phyloP scores from a whole-genome alignment of 2,329 filamentous ascomycete genomes.

The Talaromyces verruculosus region DNA sequence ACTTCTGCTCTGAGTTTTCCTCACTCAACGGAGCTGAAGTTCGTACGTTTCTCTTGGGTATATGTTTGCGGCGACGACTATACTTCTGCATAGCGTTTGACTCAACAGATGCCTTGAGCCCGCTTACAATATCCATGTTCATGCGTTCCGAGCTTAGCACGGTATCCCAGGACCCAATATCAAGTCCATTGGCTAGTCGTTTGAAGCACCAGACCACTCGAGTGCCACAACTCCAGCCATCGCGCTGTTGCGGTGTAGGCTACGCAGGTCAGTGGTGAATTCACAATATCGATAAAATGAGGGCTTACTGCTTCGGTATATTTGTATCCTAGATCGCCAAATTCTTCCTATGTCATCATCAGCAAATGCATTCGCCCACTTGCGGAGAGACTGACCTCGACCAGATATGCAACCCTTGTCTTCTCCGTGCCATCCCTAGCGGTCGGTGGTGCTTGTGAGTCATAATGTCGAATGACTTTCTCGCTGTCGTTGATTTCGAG shows the following conservation, averaged over 20 bases:
- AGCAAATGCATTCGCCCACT: neutral
- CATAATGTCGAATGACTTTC: slow-evolving; percentile 28
- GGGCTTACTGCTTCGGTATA: slow-evolving; percentile 28
- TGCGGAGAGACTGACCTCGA: neutral
- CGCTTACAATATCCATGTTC: slow-evolving; percentile 20
- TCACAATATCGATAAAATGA: neutral
- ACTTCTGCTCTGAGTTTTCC: no score
- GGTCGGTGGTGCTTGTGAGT: slow-evolving; percentile 25
- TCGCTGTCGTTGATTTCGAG: slow-evolving; percentile 31
- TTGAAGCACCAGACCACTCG: neutral
- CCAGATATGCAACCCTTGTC: neutral
- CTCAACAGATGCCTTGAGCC: slow-evolving; percentile 24
- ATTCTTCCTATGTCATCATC: slow-evolving; percentile 26
- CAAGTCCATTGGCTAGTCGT: neutral
- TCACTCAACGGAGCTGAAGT: no score
- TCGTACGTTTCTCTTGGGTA: no score
- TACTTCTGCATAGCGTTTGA: neutral
- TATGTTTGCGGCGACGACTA: no score
- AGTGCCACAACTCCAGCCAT: neutral
- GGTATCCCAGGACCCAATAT: neutral
- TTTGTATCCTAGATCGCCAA: slow-evolving; percentile 27
- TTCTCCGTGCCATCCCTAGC: slow-evolving; percentile 21
- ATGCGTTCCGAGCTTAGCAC: slow-evolving; percentile 22
- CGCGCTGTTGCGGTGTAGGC: slow-evolving; percentile 24
- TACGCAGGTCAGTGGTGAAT: slow-evolving; percentile 17